Conservation (phyloP, 176 grass and related monocot genomes). For the Avena sativa region DNA sequence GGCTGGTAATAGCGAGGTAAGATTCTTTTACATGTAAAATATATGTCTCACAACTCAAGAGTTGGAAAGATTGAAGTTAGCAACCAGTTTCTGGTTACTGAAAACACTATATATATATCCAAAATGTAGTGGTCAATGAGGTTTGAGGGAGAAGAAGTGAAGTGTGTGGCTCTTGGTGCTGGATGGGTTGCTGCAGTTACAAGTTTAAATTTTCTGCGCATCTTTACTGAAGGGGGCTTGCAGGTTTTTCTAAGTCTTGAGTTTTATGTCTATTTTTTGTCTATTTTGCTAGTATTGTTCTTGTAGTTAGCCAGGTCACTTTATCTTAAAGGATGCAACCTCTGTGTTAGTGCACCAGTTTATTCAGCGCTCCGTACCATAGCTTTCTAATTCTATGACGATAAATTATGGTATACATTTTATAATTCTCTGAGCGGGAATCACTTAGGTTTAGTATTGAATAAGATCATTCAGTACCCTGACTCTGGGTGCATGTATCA, state of each 20-base stretch:
- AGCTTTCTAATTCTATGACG: not conserved
- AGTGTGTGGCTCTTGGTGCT: slow-evolving; percentile 75
- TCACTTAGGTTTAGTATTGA: not conserved
- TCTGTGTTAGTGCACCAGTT: not conserved
- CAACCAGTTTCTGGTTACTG: not conserved
- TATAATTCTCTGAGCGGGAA: not conserved
- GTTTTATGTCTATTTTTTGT: not conserved
- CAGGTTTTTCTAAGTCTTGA: slow-evolving; percentile 60
- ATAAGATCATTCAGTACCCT: not conserved
- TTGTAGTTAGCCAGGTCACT: not conserved
- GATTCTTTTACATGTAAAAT: not conserved
- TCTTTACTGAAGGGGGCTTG: slow-evolving; percentile 87
- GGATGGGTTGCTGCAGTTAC: slow-evolving; percentile 90
- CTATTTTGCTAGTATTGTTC: not conserved
- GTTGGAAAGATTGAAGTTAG: not conserved
- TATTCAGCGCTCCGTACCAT: not conserved
- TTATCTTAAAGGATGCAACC: not conserved
- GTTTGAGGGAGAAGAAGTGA: slow-evolving; percentile 93
- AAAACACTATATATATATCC: slow-evolving; percentile 30
- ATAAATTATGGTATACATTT: not conserved
- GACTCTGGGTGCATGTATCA: not conserved
- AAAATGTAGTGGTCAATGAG: slow-evolving; percentile 93
- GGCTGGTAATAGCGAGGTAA: slow-evolving; percentile 98
- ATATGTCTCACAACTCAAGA: not conserved
- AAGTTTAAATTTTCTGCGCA: slow-evolving; percentile 79